phyloP scores from a whole-genome alignment of 1,284 basidiomycete species.

The Ganoderma lingzhi region DNA sequence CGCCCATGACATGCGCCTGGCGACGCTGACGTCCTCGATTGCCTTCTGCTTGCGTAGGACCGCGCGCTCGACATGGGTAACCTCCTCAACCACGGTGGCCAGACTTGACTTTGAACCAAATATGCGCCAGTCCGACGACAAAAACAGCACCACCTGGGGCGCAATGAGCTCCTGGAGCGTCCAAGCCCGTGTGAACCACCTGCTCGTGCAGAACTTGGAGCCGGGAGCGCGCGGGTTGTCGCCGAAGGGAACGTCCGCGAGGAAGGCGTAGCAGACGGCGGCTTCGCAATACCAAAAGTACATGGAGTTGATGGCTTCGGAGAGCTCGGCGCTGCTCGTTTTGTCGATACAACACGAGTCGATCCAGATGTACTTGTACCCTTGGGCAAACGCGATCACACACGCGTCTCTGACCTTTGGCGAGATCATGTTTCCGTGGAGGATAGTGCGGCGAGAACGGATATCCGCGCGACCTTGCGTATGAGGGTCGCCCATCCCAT shows the following conservation, averaged over 20 bases:
- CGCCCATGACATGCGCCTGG: conserved; percentile 12
- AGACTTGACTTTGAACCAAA: conserved; percentile 7
- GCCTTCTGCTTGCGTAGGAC: background rate
- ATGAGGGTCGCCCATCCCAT: background rate
- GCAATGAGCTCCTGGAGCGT: conserved; percentile 20
- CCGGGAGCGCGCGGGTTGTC: background rate
- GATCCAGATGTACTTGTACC: conserved; percentile 17
- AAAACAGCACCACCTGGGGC: conserved; percentile 9
- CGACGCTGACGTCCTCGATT: conserved; percentile 2
- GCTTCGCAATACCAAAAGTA: conserved; percentile 11
- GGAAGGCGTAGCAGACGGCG: conserved; percentile 16
- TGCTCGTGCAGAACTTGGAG: conserved; percentile 4
- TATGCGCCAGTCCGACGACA: conserved; percentile 5
- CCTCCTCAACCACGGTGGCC: background rate
- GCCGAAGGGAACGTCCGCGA: background rate
- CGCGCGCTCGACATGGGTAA: background rate
- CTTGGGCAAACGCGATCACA: background rate
- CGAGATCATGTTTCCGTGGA: conserved; percentile 7
- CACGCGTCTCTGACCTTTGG: conserved; percentile 4
- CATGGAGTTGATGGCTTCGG: conserved; percentile 15
- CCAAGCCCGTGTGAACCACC: conserved; percentile 12
- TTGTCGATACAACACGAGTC: conserved; percentile 20
- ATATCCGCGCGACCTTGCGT: background rate
- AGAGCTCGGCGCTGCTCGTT: conserved; percentile 11
- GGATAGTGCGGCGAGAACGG: background rate